Conservation (phyloP, 805 yeast species). For the Wickerhamiella kurtzmanii region DNA sequence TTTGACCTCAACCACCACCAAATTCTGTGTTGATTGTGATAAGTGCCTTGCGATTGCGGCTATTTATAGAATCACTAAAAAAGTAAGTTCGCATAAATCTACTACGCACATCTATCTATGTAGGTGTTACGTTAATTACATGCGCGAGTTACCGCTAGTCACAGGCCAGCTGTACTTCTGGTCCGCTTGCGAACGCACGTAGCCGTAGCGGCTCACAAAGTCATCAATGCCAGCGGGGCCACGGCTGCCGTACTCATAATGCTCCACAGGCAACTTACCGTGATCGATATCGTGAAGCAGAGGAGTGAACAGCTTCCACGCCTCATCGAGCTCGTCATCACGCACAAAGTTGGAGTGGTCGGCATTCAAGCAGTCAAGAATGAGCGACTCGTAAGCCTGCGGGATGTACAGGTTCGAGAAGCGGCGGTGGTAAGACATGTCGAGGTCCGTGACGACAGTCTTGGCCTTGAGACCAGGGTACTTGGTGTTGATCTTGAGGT, state of each 20-base stretch:
- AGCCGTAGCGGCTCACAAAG: constrained; percentile 59
- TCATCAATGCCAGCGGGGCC: constrained; percentile 59
- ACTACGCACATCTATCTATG: too few species aligned
- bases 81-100: too few species aligned
- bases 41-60: too few species aligned
- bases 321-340: constrained; percentile 89
- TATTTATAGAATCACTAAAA: too few species aligned
- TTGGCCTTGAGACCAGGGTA: constrained; percentile 80
- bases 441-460: constrained; percentile 78
- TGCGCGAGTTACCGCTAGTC: not conserved
- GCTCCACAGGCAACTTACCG: constrained; percentile 40
- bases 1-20: too few species aligned
- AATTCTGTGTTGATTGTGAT: too few species aligned
- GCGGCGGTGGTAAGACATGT: constrained; percentile 69
- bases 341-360: constrained; percentile 96
- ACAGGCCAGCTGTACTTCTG: constrained; percentile 79
- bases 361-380: constrained; percentile 78
- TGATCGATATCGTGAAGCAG: constrained; percentile 68
- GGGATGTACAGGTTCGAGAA: constrained; percentile 88
- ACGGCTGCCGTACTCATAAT: constrained; percentile 80
- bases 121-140: too few species aligned
- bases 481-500: constrained; percentile 84
- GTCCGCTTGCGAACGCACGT: constrained; percentile 41
- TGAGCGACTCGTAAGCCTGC: constrained; percentile 92
- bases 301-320: constrained; percentile 92